These are phyloP conservation scores for Xylaria sp. DNA, from an alignment of 2,329 filamentous ascomycete genomes.

Conservation along the genomic window DNA sequence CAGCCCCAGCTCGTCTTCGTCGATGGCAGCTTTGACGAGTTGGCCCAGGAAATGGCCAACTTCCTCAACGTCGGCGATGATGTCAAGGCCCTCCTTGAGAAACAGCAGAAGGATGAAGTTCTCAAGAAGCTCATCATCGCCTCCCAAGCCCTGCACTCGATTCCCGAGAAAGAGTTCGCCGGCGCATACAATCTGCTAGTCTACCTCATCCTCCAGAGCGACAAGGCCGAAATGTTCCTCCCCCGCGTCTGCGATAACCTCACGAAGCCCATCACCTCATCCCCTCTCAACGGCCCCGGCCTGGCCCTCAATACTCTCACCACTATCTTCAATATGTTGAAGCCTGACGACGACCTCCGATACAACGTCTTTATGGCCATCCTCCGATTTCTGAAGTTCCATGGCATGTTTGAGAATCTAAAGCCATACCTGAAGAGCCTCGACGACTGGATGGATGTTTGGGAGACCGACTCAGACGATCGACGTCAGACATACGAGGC, in stretches of 20 bases:
- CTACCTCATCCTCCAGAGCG: slow-evolving; percentile 88
- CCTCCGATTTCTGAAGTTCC: slow-evolving; percentile 80
- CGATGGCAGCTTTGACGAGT: slow-evolving; percentile 93
- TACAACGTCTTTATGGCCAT: slow-evolving; percentile 93
- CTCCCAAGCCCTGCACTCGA: slow-evolving; percentile 79
- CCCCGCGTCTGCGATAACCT: slow-evolving; percentile 91
- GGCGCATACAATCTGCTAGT: slow-evolving; percentile 97
- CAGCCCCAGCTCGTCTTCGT: slow-evolving; percentile 76
- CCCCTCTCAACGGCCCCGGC: slow-evolving; percentile 83
- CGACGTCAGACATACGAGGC: slow-evolving; percentile 86
- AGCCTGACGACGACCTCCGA: slow-evolving; percentile 78
- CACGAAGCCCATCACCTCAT: slow-evolving; percentile 84
- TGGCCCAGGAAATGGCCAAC: slow-evolving; percentile 92
- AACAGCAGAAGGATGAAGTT: slow-evolving; percentile 84
- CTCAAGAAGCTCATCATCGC: slow-evolving; percentile 90
- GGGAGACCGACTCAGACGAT: slow-evolving; percentile 85
- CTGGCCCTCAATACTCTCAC: slow-evolving; percentile 91
- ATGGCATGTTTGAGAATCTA: slow-evolving; percentile 83
- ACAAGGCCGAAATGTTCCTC: slow-evolving; percentile 86
- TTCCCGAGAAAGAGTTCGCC: slow-evolving; percentile 96
- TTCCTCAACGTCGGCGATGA: slow-evolving; percentile 89
- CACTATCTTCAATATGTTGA: slow-evolving; percentile 95
- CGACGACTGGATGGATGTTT: slow-evolving; percentile 82
- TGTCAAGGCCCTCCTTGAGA: slow-evolving; percentile 77
- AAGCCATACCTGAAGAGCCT: slow-evolving; percentile 86